Base-by-base conservation (phyloP, 2,329 filamentous ascomycete species). In the Huntiella moniliformis region DNA sequence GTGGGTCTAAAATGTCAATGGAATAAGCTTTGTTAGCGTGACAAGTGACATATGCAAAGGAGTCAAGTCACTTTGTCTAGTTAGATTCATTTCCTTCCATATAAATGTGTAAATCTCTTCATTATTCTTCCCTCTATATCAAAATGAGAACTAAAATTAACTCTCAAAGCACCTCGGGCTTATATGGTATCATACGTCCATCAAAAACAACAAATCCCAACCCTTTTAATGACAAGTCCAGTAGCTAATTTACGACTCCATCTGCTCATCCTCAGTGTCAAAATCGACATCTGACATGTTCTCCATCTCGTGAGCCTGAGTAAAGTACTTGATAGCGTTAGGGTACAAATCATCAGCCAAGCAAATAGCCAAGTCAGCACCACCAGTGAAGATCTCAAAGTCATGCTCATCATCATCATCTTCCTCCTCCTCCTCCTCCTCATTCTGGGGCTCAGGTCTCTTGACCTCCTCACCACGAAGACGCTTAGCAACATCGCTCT, bases 311-410 rank as follows among this genome's bases (percentile, higher is more conserved):
- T 80, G 76, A 39, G 83, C 82, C 64, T 82, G 72, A 91, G 84
- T 82, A 65, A 91, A 96, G 65, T 91, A 92, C 61, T 82, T 84
- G 60, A 93, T 79, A 48, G 87, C 88, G 52, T 77, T 76, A 41
- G 84, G 82, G 79, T 81, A 95, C 44, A 96, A 66, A 54, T 96
- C 88, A 58, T 96, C 87, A 6, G 81, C 76, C 54, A 96, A 68
- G 50, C 77, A 70, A 51, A 85, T 71, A 35, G 86, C 87, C 41
- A 96, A 62, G 51, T 87, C 81, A 54, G 92, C 85, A 16, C 83
- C 88, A 38, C 77, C 76, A n/a, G 82, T 80, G 68, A 91, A 94
- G 54, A 93, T 79, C 62, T 95, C 88, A 41, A 79, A 70, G 45
- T 78, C 75, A 51, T 78, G 71, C 53, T 79, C 72, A 52, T 79